Evolutionary conservation across 495 filamentous ascomycete genomes (phyloP).

Genomic region (Penicillium simplicissimum): DNA sequence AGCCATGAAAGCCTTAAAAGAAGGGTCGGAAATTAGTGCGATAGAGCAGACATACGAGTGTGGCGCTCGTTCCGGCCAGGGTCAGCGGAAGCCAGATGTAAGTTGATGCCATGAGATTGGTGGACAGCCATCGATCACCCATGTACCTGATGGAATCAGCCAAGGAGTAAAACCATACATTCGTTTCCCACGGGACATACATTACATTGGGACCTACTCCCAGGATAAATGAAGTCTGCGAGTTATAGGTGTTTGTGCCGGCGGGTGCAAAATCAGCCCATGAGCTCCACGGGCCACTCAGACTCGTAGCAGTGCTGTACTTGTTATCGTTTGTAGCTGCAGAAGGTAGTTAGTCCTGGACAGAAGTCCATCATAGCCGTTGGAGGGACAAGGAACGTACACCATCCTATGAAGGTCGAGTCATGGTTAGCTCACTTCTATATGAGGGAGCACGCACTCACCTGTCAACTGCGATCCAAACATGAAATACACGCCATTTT

Average conservation of each 20-base stretch:
- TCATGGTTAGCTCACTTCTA: neutral
- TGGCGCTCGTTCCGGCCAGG: slow-evolving; percentile 53
- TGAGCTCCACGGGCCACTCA: slow-evolving; percentile 54
- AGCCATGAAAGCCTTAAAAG: neutral
- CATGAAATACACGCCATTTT: slow-evolving; percentile 52
- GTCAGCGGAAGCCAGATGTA: slow-evolving; percentile 68
- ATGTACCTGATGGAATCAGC: slow-evolving; percentile 55
- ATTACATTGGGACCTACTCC: neutral
- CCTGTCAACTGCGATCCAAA: slow-evolving; percentile 51
- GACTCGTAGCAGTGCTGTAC: slow-evolving; percentile 44
- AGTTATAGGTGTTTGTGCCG: slow-evolving; percentile 51
- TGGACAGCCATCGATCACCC: slow-evolving; percentile 64
- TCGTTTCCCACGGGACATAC: neutral
- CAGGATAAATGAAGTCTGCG: neutral
- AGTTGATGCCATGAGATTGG: slow-evolving; percentile 58
- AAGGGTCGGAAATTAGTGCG: neutral
- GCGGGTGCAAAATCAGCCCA: slow-evolving; percentile 60
- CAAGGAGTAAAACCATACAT: neutral
- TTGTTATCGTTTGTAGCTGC: slow-evolving; percentile 56
- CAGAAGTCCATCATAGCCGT: neutral
- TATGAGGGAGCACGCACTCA: slow-evolving; percentile 12
- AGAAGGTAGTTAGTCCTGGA: neutral
- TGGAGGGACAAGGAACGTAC: neutral
- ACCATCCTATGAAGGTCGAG: neutral
- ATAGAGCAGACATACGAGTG: neutral